Percentiles rank a stretch among this genome's conserved stretches.
Conservation (phyloP, 305 asterid genomes). For the Andrographis paniculata region DNA sequence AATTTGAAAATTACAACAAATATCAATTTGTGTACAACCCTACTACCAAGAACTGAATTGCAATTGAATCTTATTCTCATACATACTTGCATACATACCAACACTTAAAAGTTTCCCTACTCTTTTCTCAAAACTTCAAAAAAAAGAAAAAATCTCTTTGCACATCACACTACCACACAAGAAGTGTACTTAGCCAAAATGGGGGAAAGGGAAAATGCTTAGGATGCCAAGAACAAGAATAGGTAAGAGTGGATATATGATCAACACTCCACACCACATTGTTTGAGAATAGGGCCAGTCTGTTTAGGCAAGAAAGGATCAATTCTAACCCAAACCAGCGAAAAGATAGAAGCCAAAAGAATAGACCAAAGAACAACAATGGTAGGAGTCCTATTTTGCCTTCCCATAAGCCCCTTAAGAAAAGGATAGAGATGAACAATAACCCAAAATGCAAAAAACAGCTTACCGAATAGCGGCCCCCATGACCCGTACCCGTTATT, state of each 20-base stretch:
- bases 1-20: no score
- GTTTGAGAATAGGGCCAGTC: constrained; percentile 75
- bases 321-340: constrained; percentile 75
- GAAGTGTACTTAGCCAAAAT: constrained; percentile 19
- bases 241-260: neutral
- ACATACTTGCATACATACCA: no score
- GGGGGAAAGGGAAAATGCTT: neutral
- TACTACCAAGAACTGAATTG: no score
- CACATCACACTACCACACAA: constrained; percentile 2
- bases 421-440: constrained; percentile 79
- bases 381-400: constrained; percentile 79
- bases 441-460: constrained; percentile 85
- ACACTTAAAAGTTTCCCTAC: constrained; percentile 1
- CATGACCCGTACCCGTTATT: constrained; percentile 69
- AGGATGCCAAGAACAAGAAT: neutral
- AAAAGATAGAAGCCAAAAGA: constrained; percentile 67
- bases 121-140: constrained; percentile 3
- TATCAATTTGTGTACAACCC: no score
- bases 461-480: constrained; percentile 74
- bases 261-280: constrained; percentile 70
- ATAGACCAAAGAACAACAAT: constrained; percentile 80
- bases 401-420: constrained; percentile 78
- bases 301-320: constrained; percentile 83
- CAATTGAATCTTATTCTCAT: no score
- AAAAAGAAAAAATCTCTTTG: neutral